These are phyloP conservation scores for Larix sibirica DNA, from an alignment of 83 land plant genomes.

Conservation along the genomic window DNA sequence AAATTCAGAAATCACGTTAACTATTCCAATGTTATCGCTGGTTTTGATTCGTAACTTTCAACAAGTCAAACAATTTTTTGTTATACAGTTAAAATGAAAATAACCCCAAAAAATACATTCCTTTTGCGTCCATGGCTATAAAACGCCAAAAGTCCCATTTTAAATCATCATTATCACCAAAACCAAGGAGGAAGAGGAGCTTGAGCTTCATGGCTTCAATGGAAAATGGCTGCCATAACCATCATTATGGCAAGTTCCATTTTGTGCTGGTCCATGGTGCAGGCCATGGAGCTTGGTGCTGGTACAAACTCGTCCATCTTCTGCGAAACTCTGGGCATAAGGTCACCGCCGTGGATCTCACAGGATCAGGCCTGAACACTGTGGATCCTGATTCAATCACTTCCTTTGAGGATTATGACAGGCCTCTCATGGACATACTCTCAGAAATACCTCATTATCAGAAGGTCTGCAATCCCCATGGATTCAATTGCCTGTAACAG, in stretches of 20 bases:
- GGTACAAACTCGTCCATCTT: slow-evolving; percentile 8
- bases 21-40: too few relatives aligned
- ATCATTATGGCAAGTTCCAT: background rate
- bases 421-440: slow-evolving; percentile 8
- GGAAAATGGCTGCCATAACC: too few relatives aligned
- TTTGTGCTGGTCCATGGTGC: slow-evolving; percentile 8
- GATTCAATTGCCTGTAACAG: background rate
- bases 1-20: too few relatives aligned
- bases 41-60: too few relatives aligned
- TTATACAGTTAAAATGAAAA: too few relatives aligned
- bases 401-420: slow-evolving; percentile 13
- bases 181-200: too few relatives aligned
- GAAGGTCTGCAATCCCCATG: background rate
- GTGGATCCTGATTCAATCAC: slow-evolving; percentile 22
- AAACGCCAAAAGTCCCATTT: too few relatives aligned
- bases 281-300: slow-evolving; percentile 1
- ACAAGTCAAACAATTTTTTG: too few relatives aligned
- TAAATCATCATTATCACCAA: too few relatives aligned
- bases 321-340: background rate
- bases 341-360: background rate
- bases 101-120: too few relatives aligned
- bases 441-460: background rate
- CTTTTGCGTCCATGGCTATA: too few relatives aligned
- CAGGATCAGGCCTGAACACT: background rate
- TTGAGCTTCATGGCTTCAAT: too few relatives aligned